Conservation (phyloP, 257 asterid species). For the Euphrasia confusa region DNA sequence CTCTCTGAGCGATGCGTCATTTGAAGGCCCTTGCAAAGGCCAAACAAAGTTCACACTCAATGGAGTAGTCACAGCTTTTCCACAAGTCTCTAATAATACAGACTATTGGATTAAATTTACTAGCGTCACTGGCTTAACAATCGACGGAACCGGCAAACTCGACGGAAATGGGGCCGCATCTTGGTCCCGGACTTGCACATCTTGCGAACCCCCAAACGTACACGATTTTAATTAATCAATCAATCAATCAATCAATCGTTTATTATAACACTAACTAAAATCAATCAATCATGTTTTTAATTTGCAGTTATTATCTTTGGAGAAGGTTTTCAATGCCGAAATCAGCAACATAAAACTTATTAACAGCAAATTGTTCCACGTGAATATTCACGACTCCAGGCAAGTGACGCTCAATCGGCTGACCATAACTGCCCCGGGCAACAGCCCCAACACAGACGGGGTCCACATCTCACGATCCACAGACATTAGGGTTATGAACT, state of each 20-base stretch:
- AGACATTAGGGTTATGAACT: background rate
- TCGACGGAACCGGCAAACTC: conserved; percentile 20
- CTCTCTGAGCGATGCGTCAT: conserved; percentile 22
- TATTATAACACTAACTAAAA: no score
- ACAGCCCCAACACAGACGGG: conserved; percentile 44
- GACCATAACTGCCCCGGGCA: conserved; percentile 21
- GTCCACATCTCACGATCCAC: conserved; percentile 24
- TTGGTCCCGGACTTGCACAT: conserved; percentile 15
- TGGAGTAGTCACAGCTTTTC: conserved; percentile 26
- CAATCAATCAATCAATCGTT: background rate
- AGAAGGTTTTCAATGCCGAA: background rate
- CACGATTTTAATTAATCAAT: background rate
- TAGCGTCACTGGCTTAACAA: background rate
- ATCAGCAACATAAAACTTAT: conserved; percentile 15
- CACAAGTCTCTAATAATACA: background rate
- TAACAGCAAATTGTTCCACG: conserved; percentile 33
- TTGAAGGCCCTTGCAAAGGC: conserved; percentile 32
- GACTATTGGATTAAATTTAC: conserved; percentile 18
- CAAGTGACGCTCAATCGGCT: conserved; percentile 16
- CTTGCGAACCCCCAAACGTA: background rate
- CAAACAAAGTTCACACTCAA: background rate
- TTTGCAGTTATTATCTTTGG: background rate
- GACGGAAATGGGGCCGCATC: conserved; percentile 30
- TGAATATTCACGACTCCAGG: background rate
- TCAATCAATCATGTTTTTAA: no score